These are phyloP conservation scores for Penicillium flavigenum DNA, from an alignment of 495 filamentous ascomycete species.

Conservation along the genomic window DNA sequence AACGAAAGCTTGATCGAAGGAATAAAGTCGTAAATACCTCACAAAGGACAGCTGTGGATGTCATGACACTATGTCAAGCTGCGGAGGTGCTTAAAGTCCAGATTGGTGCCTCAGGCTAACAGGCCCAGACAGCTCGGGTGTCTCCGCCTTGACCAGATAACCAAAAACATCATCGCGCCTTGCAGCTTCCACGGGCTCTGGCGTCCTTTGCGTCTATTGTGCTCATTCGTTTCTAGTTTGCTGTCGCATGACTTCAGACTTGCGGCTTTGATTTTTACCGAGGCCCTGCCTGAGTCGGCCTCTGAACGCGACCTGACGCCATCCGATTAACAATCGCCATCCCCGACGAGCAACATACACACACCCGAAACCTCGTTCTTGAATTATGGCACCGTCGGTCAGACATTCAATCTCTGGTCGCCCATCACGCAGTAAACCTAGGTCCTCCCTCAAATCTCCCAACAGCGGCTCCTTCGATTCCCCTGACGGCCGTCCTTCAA, in stretches of 20 bases:
- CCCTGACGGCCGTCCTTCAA: conserved; percentile 48
- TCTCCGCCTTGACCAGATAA: conserved; percentile 34
- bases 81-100: conserved; percentile 8
- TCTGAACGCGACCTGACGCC: conserved; percentile 24
- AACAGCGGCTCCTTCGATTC: conserved; percentile 32
- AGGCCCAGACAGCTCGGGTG: conserved; percentile 7
- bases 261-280: conserved; percentile 2
- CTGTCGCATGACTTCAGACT: conserved; percentile 2
- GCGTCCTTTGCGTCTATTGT: conserved; percentile 6
- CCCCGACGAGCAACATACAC: conserved; percentile 19
- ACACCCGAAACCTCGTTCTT: conserved; percentile 12
- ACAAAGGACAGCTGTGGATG: conserved; percentile 3
- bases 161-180: conserved; percentile 14
- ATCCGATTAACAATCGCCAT: conserved; percentile 25
- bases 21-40: background rate
- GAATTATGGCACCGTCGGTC: conserved; percentile 26
- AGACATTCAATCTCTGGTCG: conserved; percentile 32
- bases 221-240: background rate
- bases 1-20: background rate
- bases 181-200: conserved; percentile 12
- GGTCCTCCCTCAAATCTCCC: conserved; percentile 35
- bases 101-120: conserved; percentile 27
- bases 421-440: conserved; percentile 36
- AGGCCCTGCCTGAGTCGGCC: conserved; percentile 7
- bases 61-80: conserved; percentile 7